phyloP scores from a whole-genome alignment of 208 protist genomes.

The Trypanosoma rangeli region DNA sequence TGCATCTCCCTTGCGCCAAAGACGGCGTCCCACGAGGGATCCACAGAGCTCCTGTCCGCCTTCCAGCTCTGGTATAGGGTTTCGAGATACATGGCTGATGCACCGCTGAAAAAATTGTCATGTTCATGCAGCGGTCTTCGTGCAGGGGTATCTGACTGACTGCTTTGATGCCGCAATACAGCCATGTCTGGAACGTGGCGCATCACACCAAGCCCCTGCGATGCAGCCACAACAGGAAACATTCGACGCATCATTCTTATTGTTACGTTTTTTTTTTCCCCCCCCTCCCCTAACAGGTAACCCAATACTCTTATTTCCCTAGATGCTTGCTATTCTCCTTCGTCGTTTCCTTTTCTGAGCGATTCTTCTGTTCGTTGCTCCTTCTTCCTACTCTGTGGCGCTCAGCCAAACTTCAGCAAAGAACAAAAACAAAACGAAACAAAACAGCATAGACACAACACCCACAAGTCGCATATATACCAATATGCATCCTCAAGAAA shows the following conservation, averaged over 20 bases:
- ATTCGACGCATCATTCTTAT: constrained; percentile 68
- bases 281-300: background rate
- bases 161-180: constrained; percentile 15
- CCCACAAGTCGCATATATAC: no score
- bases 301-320: no score
- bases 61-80: constrained; percentile 82
- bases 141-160: constrained; percentile 26
- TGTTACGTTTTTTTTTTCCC: background rate
- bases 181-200: background rate
- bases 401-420: no score
- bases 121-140: constrained; percentile 74
- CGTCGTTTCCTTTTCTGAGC: no score
- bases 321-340: no score
- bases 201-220: background rate
- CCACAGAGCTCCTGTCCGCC: constrained; percentile 68
- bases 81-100: constrained; percentile 83
- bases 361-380: no score
- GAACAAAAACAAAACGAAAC: no score
- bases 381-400: no score
- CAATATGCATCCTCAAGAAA: no score
- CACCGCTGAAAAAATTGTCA: constrained; percentile 85
- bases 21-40: constrained; percentile 68
- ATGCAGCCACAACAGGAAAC: constrained; percentile 6
- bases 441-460: no score
- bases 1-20: constrained; percentile 45